phyloP scores from a whole-genome alignment of 768 basidiomycete species.

The Termitomyces sp. region DNA sequence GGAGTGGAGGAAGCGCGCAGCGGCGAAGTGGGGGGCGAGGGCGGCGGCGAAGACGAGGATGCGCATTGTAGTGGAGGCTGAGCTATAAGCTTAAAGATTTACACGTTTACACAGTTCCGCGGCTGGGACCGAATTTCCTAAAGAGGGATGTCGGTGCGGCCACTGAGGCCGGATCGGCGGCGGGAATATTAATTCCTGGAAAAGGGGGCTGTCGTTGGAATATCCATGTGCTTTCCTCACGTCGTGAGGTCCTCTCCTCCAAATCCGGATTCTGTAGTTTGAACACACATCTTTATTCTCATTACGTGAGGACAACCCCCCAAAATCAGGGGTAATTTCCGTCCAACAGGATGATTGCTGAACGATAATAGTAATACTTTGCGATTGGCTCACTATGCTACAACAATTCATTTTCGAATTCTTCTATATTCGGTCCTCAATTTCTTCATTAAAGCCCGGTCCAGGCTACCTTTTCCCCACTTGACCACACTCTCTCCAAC shows the following conservation, averaged over 20 bases:
- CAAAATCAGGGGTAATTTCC: conserved; percentile 48
- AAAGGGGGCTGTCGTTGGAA: conserved; percentile 8
- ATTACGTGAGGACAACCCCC: conserved; percentile 57
- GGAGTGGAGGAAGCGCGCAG: conserved; percentile 52
- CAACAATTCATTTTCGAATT: conserved; percentile 59
- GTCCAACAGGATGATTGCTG: conserved; percentile 5
- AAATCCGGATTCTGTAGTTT: conserved; percentile 28
- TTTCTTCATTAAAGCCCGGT: conserved; percentile 74
- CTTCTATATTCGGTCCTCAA: conserved; percentile 68
- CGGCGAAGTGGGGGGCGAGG: conserved; percentile 21
- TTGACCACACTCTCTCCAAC: conserved; percentile 41
- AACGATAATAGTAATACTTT: conserved; percentile 19
- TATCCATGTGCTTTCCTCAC: conserved; percentile 22
- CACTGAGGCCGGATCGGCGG: conserved; percentile 8
- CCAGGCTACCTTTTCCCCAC: conserved; percentile 53
- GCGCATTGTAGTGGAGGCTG: conserved; percentile 6
- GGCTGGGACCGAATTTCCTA: conserved; percentile 13
- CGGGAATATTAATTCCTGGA: conserved; percentile 11
- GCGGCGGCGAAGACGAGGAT: conserved; percentile 16
- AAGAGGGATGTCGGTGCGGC: conserved; percentile 5
- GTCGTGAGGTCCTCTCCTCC: conserved; percentile 24
- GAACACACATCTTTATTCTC: conserved; percentile 7
- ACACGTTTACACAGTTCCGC: conserved; percentile 12
- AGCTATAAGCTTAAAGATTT: neutral
- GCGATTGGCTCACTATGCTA: conserved; percentile 31